Conservation (phyloP, 805 yeast genomes). For the Kodamaea kakaduensis region DNA sequence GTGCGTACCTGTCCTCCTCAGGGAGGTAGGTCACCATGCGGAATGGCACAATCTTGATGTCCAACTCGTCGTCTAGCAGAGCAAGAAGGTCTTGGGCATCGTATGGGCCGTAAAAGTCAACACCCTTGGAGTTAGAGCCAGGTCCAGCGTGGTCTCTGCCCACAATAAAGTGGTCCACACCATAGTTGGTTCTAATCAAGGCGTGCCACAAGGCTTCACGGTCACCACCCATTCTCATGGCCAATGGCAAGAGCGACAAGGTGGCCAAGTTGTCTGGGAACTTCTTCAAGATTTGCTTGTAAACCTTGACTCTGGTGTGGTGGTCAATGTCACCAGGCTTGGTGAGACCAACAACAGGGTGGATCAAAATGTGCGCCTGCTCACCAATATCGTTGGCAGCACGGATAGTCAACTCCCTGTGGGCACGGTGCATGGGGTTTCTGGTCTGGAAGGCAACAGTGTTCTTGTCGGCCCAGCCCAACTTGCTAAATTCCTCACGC, state of each 20-base stretch:
- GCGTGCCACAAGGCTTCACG: conserved; percentile 99
- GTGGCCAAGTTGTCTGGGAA: conserved; percentile 94
- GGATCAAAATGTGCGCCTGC: conserved; percentile 71
- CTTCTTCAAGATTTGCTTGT: conserved; percentile 85
- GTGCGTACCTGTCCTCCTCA: conserved; percentile 91
- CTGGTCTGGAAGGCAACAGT: conserved; percentile 97
- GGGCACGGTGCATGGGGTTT: conserved; percentile 99
- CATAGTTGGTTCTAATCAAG: conserved; percentile 90
- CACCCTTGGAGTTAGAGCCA: conserved; percentile 81
- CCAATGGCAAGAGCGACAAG: conserved; percentile 82
- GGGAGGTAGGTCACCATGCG: conserved; percentile 96
- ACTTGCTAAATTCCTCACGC: conserved; percentile 73
- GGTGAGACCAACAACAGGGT: conserved; percentile 95
- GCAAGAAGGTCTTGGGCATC: conserved; percentile 92
- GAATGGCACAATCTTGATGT: conserved; percentile 89
- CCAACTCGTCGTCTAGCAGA: conserved; percentile 68
- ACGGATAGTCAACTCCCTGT: conserved; percentile 90
- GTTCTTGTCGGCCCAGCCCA: conserved; percentile 69
- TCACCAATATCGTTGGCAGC: conserved; percentile 94
- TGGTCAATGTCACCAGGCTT: conserved; percentile 98
- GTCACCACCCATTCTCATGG: conserved; percentile 99
- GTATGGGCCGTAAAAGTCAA: conserved; percentile 93
- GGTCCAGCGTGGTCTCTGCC: conserved; percentile 99
- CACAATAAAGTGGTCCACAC: conserved; percentile 94
- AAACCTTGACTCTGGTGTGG: conserved; percentile 94